A percentile compares a stretch with the other conserved stretches of the same genome.
Conservation (phyloP, 495 filamentous ascomycete species). For the Glonium stellatum region DNA sequence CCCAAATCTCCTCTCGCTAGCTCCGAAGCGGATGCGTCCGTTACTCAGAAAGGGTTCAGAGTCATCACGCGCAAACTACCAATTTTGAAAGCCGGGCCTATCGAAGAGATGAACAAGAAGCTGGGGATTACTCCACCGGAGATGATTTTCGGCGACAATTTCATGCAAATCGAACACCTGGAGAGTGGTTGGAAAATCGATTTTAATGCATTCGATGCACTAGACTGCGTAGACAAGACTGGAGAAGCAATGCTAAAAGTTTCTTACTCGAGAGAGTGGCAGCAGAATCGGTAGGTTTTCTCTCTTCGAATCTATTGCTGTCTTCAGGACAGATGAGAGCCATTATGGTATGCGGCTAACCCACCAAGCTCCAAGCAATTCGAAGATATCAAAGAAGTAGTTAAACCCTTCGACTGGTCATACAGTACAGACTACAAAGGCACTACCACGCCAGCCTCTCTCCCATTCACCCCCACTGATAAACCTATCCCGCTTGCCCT, state of each 20-base stretch:
- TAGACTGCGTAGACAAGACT: conserved; percentile 90
- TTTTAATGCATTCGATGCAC: conserved; percentile 79
- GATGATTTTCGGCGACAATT: conserved; percentile 99
- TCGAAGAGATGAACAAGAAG: conserved; percentile 72
- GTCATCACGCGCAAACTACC: conserved; percentile 79
- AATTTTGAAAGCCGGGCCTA: conserved; percentile 83
- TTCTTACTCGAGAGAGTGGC: conserved; percentile 86
- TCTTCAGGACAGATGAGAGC: no score
- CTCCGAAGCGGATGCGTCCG: conserved; percentile 15
- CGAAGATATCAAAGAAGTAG: conserved; percentile 84
- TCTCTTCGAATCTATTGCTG: background rate
- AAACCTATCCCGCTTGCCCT: conserved; percentile 74
- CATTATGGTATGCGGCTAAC: conserved; percentile 1
- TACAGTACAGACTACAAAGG: conserved; percentile 84
- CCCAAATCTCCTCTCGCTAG: conserved; percentile 18
- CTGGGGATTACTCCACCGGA: conserved; percentile 85
- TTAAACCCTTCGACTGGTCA: conserved; percentile 96
- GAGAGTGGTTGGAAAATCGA: conserved; percentile 62
- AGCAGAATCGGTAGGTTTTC: conserved; percentile 56
- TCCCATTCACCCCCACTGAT: conserved; percentile 45
- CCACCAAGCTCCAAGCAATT: conserved; percentile 64
- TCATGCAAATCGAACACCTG: conserved; percentile 62
- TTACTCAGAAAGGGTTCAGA: conserved; percentile 44
- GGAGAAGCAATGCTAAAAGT: conserved; percentile 83
- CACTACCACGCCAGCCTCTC: conserved; percentile 40